Conservation (phyloP, 495 filamentous ascomycete species). For the Parachaetomium inaequale region DNA sequence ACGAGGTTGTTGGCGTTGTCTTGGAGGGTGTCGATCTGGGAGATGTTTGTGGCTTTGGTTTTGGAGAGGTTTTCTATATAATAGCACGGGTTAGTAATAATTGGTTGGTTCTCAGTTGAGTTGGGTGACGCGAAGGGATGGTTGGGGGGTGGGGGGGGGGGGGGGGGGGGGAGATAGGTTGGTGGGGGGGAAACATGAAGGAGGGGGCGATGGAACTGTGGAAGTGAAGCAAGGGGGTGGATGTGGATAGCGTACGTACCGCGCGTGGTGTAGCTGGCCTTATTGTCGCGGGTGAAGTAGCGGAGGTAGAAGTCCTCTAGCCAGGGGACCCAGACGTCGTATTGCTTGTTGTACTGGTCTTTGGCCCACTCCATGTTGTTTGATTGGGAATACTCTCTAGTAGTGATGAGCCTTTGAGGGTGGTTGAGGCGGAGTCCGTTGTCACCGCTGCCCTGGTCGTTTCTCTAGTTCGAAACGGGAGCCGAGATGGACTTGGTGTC, state of each 20-base stretch:
- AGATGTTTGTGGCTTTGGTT: slow-evolving; percentile 60
- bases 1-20: slow-evolving; percentile 57
- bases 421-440: too few species aligned
- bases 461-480: too few species aligned
- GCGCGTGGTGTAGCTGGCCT: slow-evolving; percentile 60
- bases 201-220: neutral
- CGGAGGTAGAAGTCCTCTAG: slow-evolving; percentile 66
- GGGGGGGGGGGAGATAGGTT: neutral
- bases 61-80: slow-evolving; percentile 57
- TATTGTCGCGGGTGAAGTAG: slow-evolving; percentile 71
- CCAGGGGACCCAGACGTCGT: slow-evolving; percentile 73
- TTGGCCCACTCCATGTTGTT: slow-evolving; percentile 52
- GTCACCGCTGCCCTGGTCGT: too few species aligned
- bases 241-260: slow-evolving; percentile 42
- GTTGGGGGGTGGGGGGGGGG: neutral
- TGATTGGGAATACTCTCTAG: too few species aligned
- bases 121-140: neutral
- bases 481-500: neutral
- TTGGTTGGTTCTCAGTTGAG: too few species aligned
- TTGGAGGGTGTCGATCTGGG: slow-evolving; percentile 61
- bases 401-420: too few species aligned
- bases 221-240: neutral
- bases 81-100: neutral
- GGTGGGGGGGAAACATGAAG: neutral
- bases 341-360: slow-evolving; percentile 59